A percentile compares a stretch with the other conserved stretches of the same genome.
Conservation (phyloP, 495 filamentous ascomycete species). For the Friedmanniomyces simplex region DNA sequence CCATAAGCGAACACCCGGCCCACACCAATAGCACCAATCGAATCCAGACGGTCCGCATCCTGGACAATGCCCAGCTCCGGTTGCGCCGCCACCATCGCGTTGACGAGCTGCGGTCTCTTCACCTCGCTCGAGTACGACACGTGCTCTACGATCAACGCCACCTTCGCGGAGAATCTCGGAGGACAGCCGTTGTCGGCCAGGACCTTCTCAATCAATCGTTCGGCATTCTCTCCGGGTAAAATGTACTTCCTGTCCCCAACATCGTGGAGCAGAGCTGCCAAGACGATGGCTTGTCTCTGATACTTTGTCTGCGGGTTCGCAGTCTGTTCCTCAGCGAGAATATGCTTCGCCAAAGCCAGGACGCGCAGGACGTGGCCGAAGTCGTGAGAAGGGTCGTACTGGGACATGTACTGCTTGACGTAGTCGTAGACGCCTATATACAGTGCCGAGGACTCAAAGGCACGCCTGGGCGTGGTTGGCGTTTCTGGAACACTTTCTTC, state of each 20-base stretch:
- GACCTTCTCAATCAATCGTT: constrained; percentile 45
- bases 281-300: constrained; percentile 43
- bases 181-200: constrained; percentile 48
- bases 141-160: constrained; percentile 59
- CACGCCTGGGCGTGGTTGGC: constrained; percentile 1
- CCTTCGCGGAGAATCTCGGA: constrained; percentile 43
- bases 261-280: constrained; percentile 75
- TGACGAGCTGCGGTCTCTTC: constrained; percentile 38
- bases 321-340: constrained; percentile 39
- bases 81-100: constrained; percentile 42
- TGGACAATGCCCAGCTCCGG: constrained; percentile 79
- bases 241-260: constrained; percentile 80
- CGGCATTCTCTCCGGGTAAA: constrained; percentile 35
- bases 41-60: constrained; percentile 84
- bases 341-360: constrained; percentile 53
- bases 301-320: constrained; percentile 22
- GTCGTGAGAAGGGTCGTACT: constrained; percentile 79
- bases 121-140: constrained; percentile 72
- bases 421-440: constrained; percentile 31
- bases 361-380: constrained; percentile 76
- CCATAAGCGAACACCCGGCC: constrained; percentile 68
- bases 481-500: not conserved
- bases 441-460: constrained; percentile 14
- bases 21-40: constrained; percentile 75
- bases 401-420: constrained; percentile 62